Evolutionary conservation across 2,329 filamentous ascomycete species (phyloP).

Genomic region (Ophiostoma angusticollis): DNA sequence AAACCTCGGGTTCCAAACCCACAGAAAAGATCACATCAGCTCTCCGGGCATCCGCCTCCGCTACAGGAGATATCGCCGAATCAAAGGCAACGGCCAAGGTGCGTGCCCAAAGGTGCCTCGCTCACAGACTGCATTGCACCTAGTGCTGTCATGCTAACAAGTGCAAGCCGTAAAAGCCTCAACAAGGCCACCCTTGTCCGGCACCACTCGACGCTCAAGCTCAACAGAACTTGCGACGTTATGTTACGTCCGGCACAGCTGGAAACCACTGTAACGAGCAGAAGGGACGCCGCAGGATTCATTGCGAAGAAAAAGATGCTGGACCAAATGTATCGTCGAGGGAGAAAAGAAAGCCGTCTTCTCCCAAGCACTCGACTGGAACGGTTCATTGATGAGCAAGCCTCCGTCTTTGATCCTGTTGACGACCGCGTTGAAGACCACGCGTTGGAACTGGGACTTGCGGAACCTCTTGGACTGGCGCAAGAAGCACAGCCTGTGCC

Average conservation of each 20-base stretch:
- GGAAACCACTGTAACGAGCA: conserved; percentile 31
- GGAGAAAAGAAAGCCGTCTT: conserved; percentile 16
- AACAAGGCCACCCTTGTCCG: conserved; percentile 2
- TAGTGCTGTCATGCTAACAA: too few relatives aligned
- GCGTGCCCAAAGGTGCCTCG: not conserved
- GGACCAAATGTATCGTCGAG: conserved; percentile 39
- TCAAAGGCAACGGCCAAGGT: not conserved
- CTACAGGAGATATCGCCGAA: conserved; percentile 8
- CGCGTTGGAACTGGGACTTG: not conserved
- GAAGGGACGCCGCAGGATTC: conserved; percentile 26
- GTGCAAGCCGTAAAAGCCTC: not conserved
- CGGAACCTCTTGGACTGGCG: too few relatives aligned
- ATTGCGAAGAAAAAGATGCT: conserved; percentile 38
- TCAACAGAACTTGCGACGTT: not conserved
- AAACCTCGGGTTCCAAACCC: conserved; percentile 20
- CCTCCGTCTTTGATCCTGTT: not conserved
- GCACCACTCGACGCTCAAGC: conserved; percentile 5
- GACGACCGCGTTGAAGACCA: not conserved
- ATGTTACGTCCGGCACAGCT: conserved; percentile 36
- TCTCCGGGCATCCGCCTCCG: not conserved
- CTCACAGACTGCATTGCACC: not conserved
- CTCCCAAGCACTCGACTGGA: conserved; percentile 23
- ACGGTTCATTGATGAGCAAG: conserved; percentile 17
- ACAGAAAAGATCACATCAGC: not conserved
- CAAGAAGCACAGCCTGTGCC: not conserved